These are phyloP conservation scores for Backusella tuberculispora DNA, from an alignment of 192 early-diverging fungal genomes.

Conservation along the genomic window DNA sequence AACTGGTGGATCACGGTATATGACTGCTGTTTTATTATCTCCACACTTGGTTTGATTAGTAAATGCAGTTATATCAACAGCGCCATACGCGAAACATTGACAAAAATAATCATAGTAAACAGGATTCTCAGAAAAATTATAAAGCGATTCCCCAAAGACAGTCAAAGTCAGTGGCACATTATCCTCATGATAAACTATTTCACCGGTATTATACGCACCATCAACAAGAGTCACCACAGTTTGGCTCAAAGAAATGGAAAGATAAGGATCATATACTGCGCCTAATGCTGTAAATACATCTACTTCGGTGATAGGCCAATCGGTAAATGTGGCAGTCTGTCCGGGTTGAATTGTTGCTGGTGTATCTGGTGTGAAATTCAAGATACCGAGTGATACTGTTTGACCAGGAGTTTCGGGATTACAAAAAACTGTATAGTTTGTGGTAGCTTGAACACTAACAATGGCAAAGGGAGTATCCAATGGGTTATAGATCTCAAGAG, in stretches of 20 bases:
- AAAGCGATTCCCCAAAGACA: not conserved
- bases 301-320: not conserved
- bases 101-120: not conserved
- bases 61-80: not conserved
- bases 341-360: not conserved
- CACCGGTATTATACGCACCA: not conserved
- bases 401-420: not conserved
- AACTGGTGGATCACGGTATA: not conserved
- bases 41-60: not conserved
- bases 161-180: not conserved
- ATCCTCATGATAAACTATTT: not conserved
- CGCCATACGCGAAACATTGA: not conserved
- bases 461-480: no score
- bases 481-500: no score
- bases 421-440: not conserved
- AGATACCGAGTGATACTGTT: not conserved
- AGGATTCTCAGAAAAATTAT: not conserved
- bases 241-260: not conserved
- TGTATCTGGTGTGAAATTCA: not conserved
- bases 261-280: not conserved
- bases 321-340: not conserved
- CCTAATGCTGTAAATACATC: not conserved
- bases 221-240: not conserved
- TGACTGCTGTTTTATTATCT: not conserved
- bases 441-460: no score